Conservation (phyloP, 2,329 filamentous ascomycete genomes). For the Ophiostoma angusticollis region DNA sequence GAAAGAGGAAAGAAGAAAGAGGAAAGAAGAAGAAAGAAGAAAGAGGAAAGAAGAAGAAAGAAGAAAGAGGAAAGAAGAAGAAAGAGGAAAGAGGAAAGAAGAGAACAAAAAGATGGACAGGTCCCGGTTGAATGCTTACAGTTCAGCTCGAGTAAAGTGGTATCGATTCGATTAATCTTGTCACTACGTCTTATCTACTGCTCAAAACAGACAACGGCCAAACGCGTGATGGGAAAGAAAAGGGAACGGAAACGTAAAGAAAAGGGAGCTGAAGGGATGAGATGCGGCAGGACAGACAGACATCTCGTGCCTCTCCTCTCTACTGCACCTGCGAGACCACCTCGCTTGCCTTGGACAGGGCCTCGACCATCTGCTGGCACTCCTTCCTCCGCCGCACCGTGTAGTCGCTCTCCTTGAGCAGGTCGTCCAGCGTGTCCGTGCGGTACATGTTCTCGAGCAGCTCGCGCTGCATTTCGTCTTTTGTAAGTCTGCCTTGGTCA, state of each 20-base stretch:
- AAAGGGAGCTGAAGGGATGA: too few relatives aligned
- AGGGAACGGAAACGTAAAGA: too few relatives aligned
- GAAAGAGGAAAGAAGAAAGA: background rate
- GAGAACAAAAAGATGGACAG: background rate
- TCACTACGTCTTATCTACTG: too few relatives aligned
- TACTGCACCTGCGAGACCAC: constrained; percentile 77
- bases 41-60: background rate
- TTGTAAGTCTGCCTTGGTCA: constrained; percentile 90
- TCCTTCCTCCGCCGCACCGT: constrained; percentile 91
- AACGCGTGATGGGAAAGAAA: too few relatives aligned
- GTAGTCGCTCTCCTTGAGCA: constrained; percentile 97
- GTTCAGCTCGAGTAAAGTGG: too few relatives aligned
- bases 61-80: background rate
- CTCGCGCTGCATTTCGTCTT: constrained; percentile 97
- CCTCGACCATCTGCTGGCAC: constrained; percentile 98
- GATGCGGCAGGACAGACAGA: too few relatives aligned
- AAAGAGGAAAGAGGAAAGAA: background rate
- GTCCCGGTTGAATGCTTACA: too few relatives aligned
- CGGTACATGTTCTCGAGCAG: constrained; percentile 97
- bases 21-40: background rate
- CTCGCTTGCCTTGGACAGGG: constrained; percentile 75
- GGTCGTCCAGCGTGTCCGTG: constrained; percentile 74
- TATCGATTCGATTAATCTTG: too few relatives aligned
- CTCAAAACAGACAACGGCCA: too few relatives aligned
- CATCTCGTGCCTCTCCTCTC: background rate